Conservation (phyloP, 2,329 filamentous ascomycete species). For the Beauveria asiatica region DNA sequence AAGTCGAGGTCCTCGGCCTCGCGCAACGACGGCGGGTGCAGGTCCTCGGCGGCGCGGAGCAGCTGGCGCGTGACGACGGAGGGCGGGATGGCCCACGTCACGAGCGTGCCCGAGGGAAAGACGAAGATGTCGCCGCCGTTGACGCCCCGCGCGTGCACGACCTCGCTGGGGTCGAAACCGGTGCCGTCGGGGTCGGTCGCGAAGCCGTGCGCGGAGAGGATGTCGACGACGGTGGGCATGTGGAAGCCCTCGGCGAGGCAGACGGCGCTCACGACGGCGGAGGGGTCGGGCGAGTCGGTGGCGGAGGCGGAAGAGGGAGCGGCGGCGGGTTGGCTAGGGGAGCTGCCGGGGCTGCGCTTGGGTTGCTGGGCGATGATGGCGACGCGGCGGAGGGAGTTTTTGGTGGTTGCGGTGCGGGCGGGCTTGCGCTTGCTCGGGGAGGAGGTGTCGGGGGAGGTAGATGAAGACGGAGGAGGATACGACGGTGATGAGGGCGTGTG, state of each 20-base stretch:
- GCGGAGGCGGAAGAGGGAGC: constrained; percentile 14
- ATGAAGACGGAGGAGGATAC: constrained; percentile 17
- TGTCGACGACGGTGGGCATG: constrained; percentile 51
- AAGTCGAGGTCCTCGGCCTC: constrained; percentile 92
- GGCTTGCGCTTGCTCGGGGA: constrained; percentile 36
- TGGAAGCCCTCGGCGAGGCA: constrained; percentile 57
- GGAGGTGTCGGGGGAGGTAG: constrained; percentile 35
- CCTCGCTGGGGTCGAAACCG: constrained; percentile 52
- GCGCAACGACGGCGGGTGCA: constrained; percentile 55
- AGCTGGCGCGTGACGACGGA: constrained; percentile 67
- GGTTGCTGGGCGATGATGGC: constrained; percentile 72
- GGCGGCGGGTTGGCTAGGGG: not conserved
- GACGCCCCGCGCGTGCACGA: constrained; percentile 52
- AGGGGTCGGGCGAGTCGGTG: constrained; percentile 25
- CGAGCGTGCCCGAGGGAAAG: constrained; percentile 88
- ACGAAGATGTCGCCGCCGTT: constrained; percentile 83
- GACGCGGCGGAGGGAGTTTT: constrained; percentile 73
- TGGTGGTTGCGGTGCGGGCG: constrained; percentile 38
- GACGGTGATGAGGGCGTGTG: constrained; percentile 10
- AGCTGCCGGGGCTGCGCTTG: constrained; percentile 23
- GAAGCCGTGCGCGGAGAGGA: constrained; percentile 51
- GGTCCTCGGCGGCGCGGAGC: constrained; percentile 64
- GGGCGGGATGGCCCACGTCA: constrained; percentile 81
- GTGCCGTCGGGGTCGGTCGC: constrained; percentile 53
- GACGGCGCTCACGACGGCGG: constrained; percentile 46